These are phyloP conservation scores for Adansonia grandidieri DNA, from an alignment of 441 rosid genomes.

Conservation along the genomic window DNA sequence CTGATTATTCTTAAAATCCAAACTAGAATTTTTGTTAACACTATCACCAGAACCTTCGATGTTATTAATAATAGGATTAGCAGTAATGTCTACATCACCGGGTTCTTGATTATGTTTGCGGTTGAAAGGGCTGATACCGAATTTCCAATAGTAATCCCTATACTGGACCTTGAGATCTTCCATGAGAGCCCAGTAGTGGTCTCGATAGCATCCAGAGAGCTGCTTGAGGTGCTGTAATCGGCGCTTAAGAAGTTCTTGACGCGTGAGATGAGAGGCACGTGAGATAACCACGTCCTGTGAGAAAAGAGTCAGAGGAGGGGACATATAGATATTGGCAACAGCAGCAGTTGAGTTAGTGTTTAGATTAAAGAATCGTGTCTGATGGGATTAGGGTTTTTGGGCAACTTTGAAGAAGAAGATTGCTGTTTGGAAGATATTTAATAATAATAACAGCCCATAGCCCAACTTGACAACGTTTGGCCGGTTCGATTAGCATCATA, in stretches of 20 bases:
- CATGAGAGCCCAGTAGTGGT: conserved; percentile 85
- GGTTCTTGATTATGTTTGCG: conserved; percentile 40
- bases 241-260: conserved; percentile 64
- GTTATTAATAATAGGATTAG: neutral
- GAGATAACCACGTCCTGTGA: conserved; percentile 29
- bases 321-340: neutral
- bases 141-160: conserved; percentile 80
- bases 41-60: conserved; percentile 41
- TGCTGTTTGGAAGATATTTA: too few relatives aligned
- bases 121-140: conserved; percentile 67
- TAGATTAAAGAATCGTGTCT: too few relatives aligned
- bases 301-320: conserved; percentile 11
- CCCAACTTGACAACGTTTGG: too few relatives aligned
- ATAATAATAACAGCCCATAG: too few relatives aligned
- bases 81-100: conserved; percentile 28
- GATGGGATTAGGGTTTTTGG: too few relatives aligned
- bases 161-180: conserved; percentile 74
- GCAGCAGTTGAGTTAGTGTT: too few relatives aligned
- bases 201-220: conserved; percentile 69
- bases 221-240: conserved; percentile 61
- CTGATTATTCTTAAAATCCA: conserved; percentile 42
- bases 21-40: conserved; percentile 23
- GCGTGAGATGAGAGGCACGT: conserved; percentile 65
- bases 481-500: too few relatives aligned
- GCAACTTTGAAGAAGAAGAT: too few relatives aligned